Evolutionary conservation across 306 rosid species (phyloP), one percentile per base, ranked within the genome.

Genomic region (Vigna nakashimae): DNA sequence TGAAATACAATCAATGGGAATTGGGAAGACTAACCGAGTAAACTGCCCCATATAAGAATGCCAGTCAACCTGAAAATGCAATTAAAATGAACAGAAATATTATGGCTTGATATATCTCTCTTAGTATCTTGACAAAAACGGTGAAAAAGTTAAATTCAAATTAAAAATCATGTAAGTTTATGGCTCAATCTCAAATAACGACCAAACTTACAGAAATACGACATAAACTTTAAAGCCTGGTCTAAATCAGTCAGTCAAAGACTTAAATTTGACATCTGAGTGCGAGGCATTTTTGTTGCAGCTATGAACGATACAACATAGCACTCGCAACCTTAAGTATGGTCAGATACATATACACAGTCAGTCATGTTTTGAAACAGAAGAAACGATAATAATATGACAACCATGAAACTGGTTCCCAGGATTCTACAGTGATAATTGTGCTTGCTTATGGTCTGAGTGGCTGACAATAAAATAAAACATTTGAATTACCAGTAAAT

Each of bases 391-490:
- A 75, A 67, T 76, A 56, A 66, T 59, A 46, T 46, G 43, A 75
- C 50, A 64, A 69, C 77, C 64, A 55, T 28, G 69, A 64, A 82
- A 65, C 69, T 51, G 71, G 43, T 63, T 55, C 86, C 74, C 63
- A 15, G 70, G 83, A 72, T 79, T 85, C 85, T 57, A 73, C 76
- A 20, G 53, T 17, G 70, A 73, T 75, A 69, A 67, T 67, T 52
- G 75, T 73, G 59, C 80, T 79, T 24, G 71, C 81, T 74, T 68
- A 84, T 69, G 87, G 82, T 82, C 88, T 79, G 60, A 75, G 76
- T 24, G 66, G 87, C 95, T 88, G 93, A 86, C 87, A 86, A 78
- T 62, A 14, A 79, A 71, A 84, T 71, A 81, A 80, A 83, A 67
- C 77, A 82, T 51, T 84, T 60, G 77, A 80, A 66, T 88, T 76